These are phyloP conservation scores for Aspergillus conjunctus DNA, from an alignment of 495 filamentous ascomycete species.

Conservation along the genomic window DNA sequence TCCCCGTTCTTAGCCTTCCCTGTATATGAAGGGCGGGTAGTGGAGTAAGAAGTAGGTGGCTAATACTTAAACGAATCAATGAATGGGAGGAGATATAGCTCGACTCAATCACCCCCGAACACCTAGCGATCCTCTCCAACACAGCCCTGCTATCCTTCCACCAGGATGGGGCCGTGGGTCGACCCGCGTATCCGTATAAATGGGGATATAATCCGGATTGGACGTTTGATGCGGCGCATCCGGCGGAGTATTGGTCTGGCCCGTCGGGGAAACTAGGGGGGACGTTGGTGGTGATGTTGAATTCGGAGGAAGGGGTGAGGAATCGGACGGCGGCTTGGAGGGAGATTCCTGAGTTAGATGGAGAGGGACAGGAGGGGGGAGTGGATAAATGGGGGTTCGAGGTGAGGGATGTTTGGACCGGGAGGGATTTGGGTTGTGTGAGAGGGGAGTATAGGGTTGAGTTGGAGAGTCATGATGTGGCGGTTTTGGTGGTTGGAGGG, in stretches of 20 bases:
- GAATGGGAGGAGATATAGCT: slow-evolving; percentile 34
- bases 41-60: not conserved
- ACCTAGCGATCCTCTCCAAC: slow-evolving; percentile 61
- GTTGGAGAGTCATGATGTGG: slow-evolving; percentile 53
- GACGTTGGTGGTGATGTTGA: slow-evolving; percentile 58
- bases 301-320: slow-evolving; percentile 40
- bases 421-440: slow-evolving; percentile 51
- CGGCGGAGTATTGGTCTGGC: slow-evolving; percentile 65
- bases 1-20: not conserved
- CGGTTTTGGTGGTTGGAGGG: slow-evolving; percentile 44
- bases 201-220: slow-evolving; percentile 65
- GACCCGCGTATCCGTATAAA: slow-evolving; percentile 62
- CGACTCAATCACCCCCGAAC: slow-evolving; percentile 38
- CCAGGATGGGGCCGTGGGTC: slow-evolving; percentile 58
- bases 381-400: slow-evolving; percentile 44
- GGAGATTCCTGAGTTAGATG: slow-evolving; percentile 56
- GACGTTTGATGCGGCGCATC: slow-evolving; percentile 60
- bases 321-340: slow-evolving; percentile 49
- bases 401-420: slow-evolving; percentile 58
- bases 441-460: slow-evolving; percentile 34
- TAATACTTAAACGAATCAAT: not conserved
- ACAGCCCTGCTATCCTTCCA: slow-evolving; percentile 60
- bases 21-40: too few relatives aligned
- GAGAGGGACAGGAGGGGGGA: slow-evolving; percentile 4
- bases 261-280: slow-evolving; percentile 45